Base-by-base conservation (phyloP, 2,329 filamentous ascomycete species). In the Calonectria hongkongensis region DNA sequence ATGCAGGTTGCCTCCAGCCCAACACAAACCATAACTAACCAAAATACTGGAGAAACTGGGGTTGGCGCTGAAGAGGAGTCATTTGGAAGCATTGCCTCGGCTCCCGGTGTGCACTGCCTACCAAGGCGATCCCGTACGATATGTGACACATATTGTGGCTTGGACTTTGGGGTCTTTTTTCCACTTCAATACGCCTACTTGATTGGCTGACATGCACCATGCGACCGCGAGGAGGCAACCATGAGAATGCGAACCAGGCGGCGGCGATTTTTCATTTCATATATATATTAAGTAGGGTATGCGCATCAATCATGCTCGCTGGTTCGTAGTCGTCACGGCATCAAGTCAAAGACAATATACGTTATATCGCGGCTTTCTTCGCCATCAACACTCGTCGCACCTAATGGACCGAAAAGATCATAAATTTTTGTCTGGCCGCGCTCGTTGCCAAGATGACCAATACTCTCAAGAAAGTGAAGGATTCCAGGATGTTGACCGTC, bases 81-180 rank as follows among this genome's bases (percentile, higher is more conserved):
- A 47, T 21, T 21, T 21, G 21, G 21, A 21, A 21, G 21, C 21
- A 21, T 21, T 21, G 43, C 43, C 43, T 47, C n/a, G 43, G 43
- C 43, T 18, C 43, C 43, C 18, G 8, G 10, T 47, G 43, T 18
- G 43, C 16, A 21, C 18, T 18, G 18, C 43, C 43, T 33, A 21
- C 12, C 12, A 43, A 43, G 3, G 21, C 43, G 18, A 45, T 10
- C 16, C 39, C 10, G 43, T 21, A 21, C n/a, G 16, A 47, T n/a
- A 47, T 47, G 43, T 47, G 18, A 47, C 43, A n/a, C n/a, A 47
- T 16, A 45, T 21, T 45, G 43, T 47, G 43, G 43, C 43, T 47
- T 47, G 43, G 43, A 10, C 18, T 21, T 47, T 21, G 2, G 43
- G 4, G 21, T 18, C 43, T 47, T 47, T 47, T 45, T 47, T 47